A percentile compares a stretch with the other conserved stretches of the same genome.
Conservation (phyloP, 2,329 filamentous ascomycete species). For the Calonectria pseudoreteaudii region DNA sequence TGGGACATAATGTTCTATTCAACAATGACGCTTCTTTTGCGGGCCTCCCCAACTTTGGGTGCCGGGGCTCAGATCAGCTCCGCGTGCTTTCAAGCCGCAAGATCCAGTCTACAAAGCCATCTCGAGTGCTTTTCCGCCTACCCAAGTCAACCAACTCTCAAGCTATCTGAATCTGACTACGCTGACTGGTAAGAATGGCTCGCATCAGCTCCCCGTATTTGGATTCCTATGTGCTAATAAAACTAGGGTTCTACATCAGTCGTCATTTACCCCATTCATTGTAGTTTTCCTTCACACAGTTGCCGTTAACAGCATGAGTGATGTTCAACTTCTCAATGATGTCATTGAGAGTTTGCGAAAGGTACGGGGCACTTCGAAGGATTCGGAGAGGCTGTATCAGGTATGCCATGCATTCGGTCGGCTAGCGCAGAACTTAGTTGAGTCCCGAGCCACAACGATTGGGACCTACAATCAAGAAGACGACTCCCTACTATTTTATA, state of each 20-base stretch:
- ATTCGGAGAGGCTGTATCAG: constrained; percentile 31
- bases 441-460: constrained; percentile 1
- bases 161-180: constrained; percentile 30
- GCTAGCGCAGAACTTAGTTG: constrained; percentile 31
- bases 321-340: constrained; percentile 22
- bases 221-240: not conserved
- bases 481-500: not conserved
- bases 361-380: constrained; percentile 23
- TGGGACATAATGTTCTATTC: constrained; percentile 40
- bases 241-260: constrained; percentile 34
- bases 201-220: not conserved
- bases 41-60: constrained; percentile 26
- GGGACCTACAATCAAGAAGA: not conserved
- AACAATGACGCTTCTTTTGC: constrained; percentile 27
- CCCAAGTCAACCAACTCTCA: not conserved
- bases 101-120: constrained; percentile 26
- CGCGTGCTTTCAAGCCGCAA: constrained; percentile 32
- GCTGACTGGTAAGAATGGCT: constrained; percentile 31
- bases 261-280: constrained; percentile 35
- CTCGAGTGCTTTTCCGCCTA: constrained; percentile 32
- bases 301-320: constrained; percentile 19
- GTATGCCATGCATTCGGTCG: constrained; percentile 31
- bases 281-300: constrained; percentile 35
- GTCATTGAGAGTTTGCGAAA: constrained; percentile 29
- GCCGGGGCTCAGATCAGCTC: constrained; percentile 26